Percentiles rank a stretch among this genome's conserved stretches.
These are phyloP conservation scores for Lachnellula subtilissima DNA, from an alignment of 2,329 filamentous ascomycete species.

Conservation along the genomic window DNA sequence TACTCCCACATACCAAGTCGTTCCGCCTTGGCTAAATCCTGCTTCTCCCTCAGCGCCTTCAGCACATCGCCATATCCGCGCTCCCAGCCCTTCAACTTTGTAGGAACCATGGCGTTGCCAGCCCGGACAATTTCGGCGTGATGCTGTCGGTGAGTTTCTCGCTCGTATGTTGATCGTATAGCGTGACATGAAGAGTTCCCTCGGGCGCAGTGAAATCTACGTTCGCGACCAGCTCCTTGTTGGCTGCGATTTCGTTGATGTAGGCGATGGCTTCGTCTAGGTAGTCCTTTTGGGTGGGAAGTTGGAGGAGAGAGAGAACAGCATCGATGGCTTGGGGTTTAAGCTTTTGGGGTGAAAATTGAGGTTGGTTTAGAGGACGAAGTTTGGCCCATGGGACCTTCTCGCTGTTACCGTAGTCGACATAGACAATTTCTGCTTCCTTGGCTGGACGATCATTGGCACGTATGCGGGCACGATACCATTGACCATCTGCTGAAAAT, in stretches of 20 bases:
- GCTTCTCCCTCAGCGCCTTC: conserved; percentile 65
- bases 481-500: conserved; percentile 83
- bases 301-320: conserved; percentile 80
- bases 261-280: conserved; percentile 73
- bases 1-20: conserved; percentile 97
- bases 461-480: conserved; percentile 89
- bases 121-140: conserved; percentile 77
- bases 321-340: conserved; percentile 85
- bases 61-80: conserved; percentile 68
- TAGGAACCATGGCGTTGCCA: conserved; percentile 85
- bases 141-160: conserved; percentile 68
- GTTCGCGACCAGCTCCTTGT: conserved; percentile 77
- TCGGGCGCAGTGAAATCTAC: conserved; percentile 85
- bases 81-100: conserved; percentile 91
- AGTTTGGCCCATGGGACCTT: conserved; percentile 79
- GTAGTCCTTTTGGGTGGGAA: conserved; percentile 79
- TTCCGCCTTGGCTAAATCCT: conserved; percentile 73
- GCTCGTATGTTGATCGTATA: conserved; percentile 71
- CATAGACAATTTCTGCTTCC: conserved; percentile 84
- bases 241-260: conserved; percentile 69
- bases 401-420: conserved; percentile 96
- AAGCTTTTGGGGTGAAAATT: conserved; percentile 77
- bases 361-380: conserved; percentile 70
- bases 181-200: conserved; percentile 76
- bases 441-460: conserved; percentile 89